These are phyloP conservation scores for Tricholoma saponaceum DNA, from an alignment of 768 basidiomycete genomes.

Conservation along the genomic window DNA sequence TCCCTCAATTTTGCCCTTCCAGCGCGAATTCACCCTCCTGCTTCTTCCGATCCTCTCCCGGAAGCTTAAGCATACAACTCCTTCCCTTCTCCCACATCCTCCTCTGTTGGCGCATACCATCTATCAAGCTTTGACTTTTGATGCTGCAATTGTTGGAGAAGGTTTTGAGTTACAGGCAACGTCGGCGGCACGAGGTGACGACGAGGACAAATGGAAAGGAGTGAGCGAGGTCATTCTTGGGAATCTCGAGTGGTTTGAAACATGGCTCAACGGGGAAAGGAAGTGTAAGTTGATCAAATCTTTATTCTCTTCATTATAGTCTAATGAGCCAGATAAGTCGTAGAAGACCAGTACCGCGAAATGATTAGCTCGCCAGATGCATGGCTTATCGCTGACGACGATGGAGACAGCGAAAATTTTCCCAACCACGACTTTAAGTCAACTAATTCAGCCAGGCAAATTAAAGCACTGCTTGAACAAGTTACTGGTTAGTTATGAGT, in stretches of 20 bases:
- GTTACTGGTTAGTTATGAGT: slow-evolving; percentile 64
- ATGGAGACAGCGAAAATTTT: slow-evolving; percentile 40
- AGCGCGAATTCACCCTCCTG: slow-evolving; percentile 82
- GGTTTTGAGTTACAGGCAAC: slow-evolving; percentile 65
- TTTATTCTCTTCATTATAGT: not conserved
- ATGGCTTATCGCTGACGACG: slow-evolving; percentile 78
- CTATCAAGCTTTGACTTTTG: slow-evolving; percentile 88
- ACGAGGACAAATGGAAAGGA: slow-evolving; percentile 58
- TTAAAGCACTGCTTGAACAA: slow-evolving; percentile 86
- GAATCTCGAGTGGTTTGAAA: slow-evolving; percentile 83
- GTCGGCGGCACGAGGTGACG: slow-evolving; percentile 27
- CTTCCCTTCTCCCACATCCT: slow-evolving; percentile 69
- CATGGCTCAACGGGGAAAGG: slow-evolving; percentile 88
- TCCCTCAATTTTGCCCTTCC: slow-evolving; percentile 5
- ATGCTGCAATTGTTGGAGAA: slow-evolving; percentile 68
- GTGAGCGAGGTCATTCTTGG: slow-evolving; percentile 80
- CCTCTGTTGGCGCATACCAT: slow-evolving; percentile 92
- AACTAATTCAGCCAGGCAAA: slow-evolving; percentile 78
- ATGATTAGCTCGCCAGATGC: slow-evolving; percentile 80
- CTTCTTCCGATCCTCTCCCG: slow-evolving; percentile 74
- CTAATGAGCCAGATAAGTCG: slow-evolving; percentile 50
- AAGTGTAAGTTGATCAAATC: slow-evolving; percentile 58
- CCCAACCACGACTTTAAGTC: slow-evolving; percentile 49
- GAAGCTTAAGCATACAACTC: slow-evolving; percentile 73
- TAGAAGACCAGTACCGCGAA: slow-evolving; percentile 80